Evolutionary conservation across 768 basidiomycete species (phyloP), one percentile per base, ranked within the genome.

Genomic region (Russula earlei): DNA sequence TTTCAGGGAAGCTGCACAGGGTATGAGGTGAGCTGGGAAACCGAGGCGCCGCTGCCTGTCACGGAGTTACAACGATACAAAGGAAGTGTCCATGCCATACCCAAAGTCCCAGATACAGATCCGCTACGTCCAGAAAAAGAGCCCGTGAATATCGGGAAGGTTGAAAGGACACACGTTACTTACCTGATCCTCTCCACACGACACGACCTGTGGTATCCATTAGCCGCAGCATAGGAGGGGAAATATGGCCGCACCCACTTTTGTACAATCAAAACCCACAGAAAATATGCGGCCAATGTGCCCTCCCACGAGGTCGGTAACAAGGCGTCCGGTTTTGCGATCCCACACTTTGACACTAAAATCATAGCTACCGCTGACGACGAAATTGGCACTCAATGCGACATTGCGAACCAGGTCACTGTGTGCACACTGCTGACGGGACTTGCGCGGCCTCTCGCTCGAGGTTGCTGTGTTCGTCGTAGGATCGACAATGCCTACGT

Each of bases 111-210:
- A 90, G 55, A 91, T 77, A 64, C 84, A 85, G 52, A 91, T 86
- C 49, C 81, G 73, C 80, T 87, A 60, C 15, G 29, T 34, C 25
- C 41, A 31, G 36, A 36, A 43, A 48, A 58, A 36, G 20, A 15
- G 33, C 49, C 51, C 52, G 54, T 57, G 55, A 52, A 61, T 33
- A 22, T 56, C 36, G 50, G 49, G 31, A 29, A 55, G n/a, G 34
- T 22, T 44, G 38, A 33, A 43, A 56, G 52, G n/a, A 25, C 29
- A 49, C 22, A 52, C 33, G 34, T 52, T 14, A 58, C 79, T 66
- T 66, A 88, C 87, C 77, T 86, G 84, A 70, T 93, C 91, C 72
- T 92, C 83, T 15, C 91, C 91, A 69, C 89, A 89, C 10, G 85
- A 86, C 40, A 92, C 84, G 61, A 92, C 82, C 87, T 88, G 31